These are phyloP conservation scores for Metschnikowia continentalis DNA, from an alignment of 805 yeast genomes.

Conservation along the genomic window DNA sequence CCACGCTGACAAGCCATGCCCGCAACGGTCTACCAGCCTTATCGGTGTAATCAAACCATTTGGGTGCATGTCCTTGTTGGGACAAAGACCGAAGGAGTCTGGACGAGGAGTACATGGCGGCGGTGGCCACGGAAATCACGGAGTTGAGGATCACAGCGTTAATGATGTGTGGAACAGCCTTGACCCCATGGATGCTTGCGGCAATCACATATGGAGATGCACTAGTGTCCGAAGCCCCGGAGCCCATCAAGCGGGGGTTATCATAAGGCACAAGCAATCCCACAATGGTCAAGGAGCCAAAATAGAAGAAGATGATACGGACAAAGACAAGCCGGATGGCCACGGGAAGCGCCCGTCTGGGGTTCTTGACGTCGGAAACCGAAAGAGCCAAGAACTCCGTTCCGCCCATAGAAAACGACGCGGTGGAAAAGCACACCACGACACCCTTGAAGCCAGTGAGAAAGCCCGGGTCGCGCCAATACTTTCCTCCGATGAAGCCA, in stretches of 20 bases:
- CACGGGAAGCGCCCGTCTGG: conserved; percentile 37
- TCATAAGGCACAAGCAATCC: conserved; percentile 38
- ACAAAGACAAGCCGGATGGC: conserved; percentile 40
- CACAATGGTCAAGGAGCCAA: conserved; percentile 37
- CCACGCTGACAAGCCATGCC: conserved; percentile 21
- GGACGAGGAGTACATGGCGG: conserved; percentile 27
- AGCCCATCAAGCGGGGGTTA: conserved; percentile 32
- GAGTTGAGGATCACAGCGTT: conserved; percentile 31
- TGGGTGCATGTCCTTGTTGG: conserved; percentile 26
- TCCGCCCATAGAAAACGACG: conserved; percentile 39
- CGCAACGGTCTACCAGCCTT: conserved; percentile 25
- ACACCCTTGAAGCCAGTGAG: conserved; percentile 37
- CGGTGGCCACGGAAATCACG: conserved; percentile 29
- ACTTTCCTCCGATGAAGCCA: conserved; percentile 38
- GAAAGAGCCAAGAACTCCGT: conserved; percentile 38
- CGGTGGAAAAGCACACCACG: conserved; percentile 37
- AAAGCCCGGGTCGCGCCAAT: conserved; percentile 39
- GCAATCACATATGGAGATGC: conserved; percentile 29
- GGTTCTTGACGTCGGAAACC: conserved; percentile 37
- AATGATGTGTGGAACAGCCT: conserved; percentile 28
- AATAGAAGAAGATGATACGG: conserved; percentile 35
- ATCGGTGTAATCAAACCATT: conserved; percentile 28
- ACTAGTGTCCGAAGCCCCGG: conserved; percentile 28
- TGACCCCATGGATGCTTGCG: conserved; percentile 25
- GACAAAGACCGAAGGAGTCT: conserved; percentile 24